Evolutionary conservation across 768 basidiomycete species (phyloP), one percentile per base, ranked within the genome.

Genomic region (Coprinopsis strossmayeri): DNA sequence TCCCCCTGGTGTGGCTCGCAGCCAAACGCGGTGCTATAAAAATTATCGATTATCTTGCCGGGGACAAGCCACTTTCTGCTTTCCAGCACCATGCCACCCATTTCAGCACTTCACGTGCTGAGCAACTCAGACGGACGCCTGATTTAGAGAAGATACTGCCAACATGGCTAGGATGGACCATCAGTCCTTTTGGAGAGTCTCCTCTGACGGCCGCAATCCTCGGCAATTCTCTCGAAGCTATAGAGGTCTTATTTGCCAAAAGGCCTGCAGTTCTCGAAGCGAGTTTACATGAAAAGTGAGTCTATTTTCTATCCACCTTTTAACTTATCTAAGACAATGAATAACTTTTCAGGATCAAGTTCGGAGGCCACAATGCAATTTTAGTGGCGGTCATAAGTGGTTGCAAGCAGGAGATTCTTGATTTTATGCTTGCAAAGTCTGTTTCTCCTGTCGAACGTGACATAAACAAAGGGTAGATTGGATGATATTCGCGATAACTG

Each of bases 101-200:
- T 2, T 66, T 70, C 49, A 69, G 63, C 42, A 71, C 69, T 49
- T 64, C 69, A 13, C 65, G 58, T 13, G 78, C 79, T 1, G 65
- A 67, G 41, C 64, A 68, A 51, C 42, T 79, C 26, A 66, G 69
- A 21, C 64, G 70, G 9, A 58, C 69, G 1, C 54, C 59, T 10
- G 63, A 72, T 41, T 55, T 77, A 23, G 69, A 69, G 40, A 60
- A 66, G 24, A 59, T 65, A 11, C 58, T 82, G 11, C 73, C 73
- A 0, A 59, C 56, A n/a, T 71, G 71, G 65, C 64, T 82, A 23
- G 81, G 82, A 3, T 79, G 79, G 76, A 58, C 55, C 1, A 58
- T 67, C 43, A 72, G 69, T 35, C 50, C 61, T 12, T 37, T 79
- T 12, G 77, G 78, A 46, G 81, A 82, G 56, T 76, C 77, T 1